Conservation (phyloP, 345 rosid genomes). For the Brassica napus region DNA sequence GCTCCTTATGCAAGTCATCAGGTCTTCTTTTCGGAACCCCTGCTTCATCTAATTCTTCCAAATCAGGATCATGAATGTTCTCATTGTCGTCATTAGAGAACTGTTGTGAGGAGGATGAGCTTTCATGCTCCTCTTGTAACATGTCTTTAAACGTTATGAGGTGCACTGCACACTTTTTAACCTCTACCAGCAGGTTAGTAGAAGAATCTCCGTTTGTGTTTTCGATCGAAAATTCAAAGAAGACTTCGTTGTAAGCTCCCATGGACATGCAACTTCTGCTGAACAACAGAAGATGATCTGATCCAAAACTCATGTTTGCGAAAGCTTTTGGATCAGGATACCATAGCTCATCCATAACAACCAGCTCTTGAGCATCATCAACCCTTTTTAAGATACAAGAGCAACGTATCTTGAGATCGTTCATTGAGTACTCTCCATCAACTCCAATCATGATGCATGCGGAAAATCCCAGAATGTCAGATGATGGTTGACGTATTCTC, state of each 20-base stretch:
- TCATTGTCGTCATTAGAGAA: background rate
- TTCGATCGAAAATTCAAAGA: constrained; percentile 26
- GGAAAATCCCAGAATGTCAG: constrained; percentile 34
- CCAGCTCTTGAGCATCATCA: constrained; percentile 2
- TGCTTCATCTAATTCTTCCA: constrained; percentile 21
- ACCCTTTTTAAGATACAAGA: constrained; percentile 19
- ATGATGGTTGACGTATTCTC: constrained; percentile 7
- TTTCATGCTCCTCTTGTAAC: constrained; percentile 24
- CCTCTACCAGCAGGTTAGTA: constrained; percentile 6
- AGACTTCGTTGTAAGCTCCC: constrained; percentile 18
- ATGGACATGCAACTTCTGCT: constrained; percentile 30
- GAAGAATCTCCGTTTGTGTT: constrained; percentile 18
- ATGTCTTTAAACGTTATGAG: constrained; percentile 31
- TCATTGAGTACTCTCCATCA: constrained; percentile 23
- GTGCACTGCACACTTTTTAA: constrained; percentile 35
- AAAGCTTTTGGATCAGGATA: constrained; percentile 38
- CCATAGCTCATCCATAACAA: constrained; percentile 39
- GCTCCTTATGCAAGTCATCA: constrained; percentile 7
- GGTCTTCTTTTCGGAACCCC: constrained; percentile 14
- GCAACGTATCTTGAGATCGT: constrained; percentile 28
- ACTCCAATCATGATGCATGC: constrained; percentile 32
- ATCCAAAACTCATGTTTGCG: constrained; percentile 16
- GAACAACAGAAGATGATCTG: constrained; percentile 40
- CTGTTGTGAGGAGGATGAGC: constrained; percentile 2
- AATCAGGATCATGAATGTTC: constrained; percentile 9